Conservation (phyloP, 768 basidiomycete species). For the Trametes cingulata region DNA sequence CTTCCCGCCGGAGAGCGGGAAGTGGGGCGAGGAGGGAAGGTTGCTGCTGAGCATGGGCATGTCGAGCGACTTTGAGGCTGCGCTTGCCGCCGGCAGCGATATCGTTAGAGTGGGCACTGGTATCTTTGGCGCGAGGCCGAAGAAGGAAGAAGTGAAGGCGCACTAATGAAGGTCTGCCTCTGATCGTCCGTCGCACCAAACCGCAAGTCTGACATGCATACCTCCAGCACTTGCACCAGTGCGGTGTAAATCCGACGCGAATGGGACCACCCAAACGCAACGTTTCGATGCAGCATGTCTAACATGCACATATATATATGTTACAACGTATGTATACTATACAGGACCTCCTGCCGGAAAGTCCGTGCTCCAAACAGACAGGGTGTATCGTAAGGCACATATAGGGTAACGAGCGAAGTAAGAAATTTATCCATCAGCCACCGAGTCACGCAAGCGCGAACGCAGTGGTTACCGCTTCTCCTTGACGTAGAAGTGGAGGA, state of each 20-base stretch:
- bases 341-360: conserved; percentile 14
- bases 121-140: conserved; percentile 77
- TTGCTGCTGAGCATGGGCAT: conserved; percentile 91
- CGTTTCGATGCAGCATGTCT: neutral
- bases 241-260: neutral
- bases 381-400: neutral
- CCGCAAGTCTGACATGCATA: neutral
- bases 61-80: conserved; percentile 92
- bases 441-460: neutral
- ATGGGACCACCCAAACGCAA: neutral
- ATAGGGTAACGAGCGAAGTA: neutral
- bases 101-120: conserved; percentile 90
- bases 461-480: conserved; percentile 54
- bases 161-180: neutral
- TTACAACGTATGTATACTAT: conserved; percentile 13
- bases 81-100: conserved; percentile 80
- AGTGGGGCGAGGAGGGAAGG: conserved; percentile 48
- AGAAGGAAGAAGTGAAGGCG: conserved; percentile 41
- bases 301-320: conserved; percentile 6
- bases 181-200: neutral
- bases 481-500: conserved; percentile 86
- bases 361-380: conserved; percentile 9
- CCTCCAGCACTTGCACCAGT: no score
- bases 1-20: conserved; percentile 24
- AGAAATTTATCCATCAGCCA: neutral